phyloP scores from a whole-genome alignment of 2,329 filamentous ascomycete genomes.

The Bipolaris oryzae region DNA sequence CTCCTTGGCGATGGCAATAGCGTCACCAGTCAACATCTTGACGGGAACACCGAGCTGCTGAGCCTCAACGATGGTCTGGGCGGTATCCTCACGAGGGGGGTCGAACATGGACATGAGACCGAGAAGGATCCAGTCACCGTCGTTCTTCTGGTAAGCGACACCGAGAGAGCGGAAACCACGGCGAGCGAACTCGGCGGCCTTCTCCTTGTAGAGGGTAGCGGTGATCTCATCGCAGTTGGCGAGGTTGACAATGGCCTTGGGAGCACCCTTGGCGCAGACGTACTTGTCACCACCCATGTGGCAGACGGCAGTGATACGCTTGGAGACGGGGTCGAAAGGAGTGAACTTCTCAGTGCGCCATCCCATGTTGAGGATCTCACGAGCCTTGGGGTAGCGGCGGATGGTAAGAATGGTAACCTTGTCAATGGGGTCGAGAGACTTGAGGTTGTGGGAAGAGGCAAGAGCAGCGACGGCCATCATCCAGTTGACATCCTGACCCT shows the following conservation, averaged over 20 bases:
- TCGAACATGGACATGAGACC: conserved; percentile 83
- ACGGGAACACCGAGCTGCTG: conserved; percentile 77
- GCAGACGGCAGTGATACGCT: conserved; percentile 75
- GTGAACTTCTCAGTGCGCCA: conserved; percentile 81
- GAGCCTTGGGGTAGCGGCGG: conserved; percentile 76
- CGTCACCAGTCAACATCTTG: conserved; percentile 83
- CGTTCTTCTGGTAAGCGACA: conserved; percentile 78
- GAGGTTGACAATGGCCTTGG: conserved; percentile 74
- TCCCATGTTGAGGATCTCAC: conserved; percentile 74
- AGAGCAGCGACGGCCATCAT: conserved; percentile 82
- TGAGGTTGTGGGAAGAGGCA: conserved; percentile 78
- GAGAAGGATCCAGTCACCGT: conserved; percentile 74
- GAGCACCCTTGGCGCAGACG: conserved; percentile 77
- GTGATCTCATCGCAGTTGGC: conserved; percentile 70
- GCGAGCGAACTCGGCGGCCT: conserved; percentile 75
- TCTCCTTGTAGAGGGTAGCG: conserved; percentile 70
- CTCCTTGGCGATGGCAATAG: conserved; percentile 79
- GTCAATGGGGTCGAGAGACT: conserved; percentile 78
- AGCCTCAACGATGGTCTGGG: conserved; percentile 77
- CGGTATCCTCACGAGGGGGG: conserved; percentile 77
- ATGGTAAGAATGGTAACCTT: conserved; percentile 79
- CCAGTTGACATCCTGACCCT: conserved; percentile 80
- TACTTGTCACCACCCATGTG: conserved; percentile 72
- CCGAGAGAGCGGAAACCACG: conserved; percentile 82
- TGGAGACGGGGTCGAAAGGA: conserved; percentile 79